Conservation (phyloP, 2,329 filamentous ascomycete species). For the Trichoderma atrobrunneum region DNA sequence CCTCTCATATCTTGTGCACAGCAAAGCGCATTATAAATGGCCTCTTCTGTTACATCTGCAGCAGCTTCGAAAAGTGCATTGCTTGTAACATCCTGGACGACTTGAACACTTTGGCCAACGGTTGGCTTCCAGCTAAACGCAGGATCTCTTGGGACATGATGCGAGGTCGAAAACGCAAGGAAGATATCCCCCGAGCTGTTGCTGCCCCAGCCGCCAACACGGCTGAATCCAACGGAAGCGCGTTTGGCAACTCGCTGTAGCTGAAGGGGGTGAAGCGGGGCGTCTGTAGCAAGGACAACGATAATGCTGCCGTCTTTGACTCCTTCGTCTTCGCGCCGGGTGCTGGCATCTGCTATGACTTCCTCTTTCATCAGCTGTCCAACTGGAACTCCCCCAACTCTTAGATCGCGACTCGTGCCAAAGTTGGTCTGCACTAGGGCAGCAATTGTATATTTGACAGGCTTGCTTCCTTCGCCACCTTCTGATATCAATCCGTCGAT, state of each 20-base stretch:
- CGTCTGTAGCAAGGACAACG: slow-evolving; percentile 57
- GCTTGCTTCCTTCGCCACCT: slow-evolving; percentile 27
- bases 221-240: slow-evolving; percentile 54
- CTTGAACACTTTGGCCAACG: slow-evolving; percentile 30
- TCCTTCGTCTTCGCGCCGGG: slow-evolving; percentile 37
- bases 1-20: slow-evolving; percentile 60
- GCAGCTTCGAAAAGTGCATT: slow-evolving; percentile 61
- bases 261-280: slow-evolving; percentile 53
- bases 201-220: slow-evolving; percentile 55
- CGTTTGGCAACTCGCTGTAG: slow-evolving; percentile 55
- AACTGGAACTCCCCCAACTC: slow-evolving; percentile 55
- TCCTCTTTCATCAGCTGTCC: slow-evolving; percentile 46
- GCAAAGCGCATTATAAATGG: slow-evolving; percentile 62
- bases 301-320: slow-evolving; percentile 61
- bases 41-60: slow-evolving; percentile 62
- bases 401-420: slow-evolving; percentile 51
- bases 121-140: slow-evolving; percentile 41
- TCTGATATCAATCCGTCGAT: slow-evolving; percentile 34
- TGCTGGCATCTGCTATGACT: slow-evolving; percentile 34
- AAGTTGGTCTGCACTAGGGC: slow-evolving; percentile 62
- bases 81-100: slow-evolving; percentile 56
- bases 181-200: slow-evolving; percentile 62
- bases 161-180: slow-evolving; percentile 59
- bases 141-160: slow-evolving; percentile 34
- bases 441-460: slow-evolving; percentile 51